Evolutionary conservation across 2,329 filamentous ascomycete species (phyloP).

Genomic region (Fusarium gaditjirri): DNA sequence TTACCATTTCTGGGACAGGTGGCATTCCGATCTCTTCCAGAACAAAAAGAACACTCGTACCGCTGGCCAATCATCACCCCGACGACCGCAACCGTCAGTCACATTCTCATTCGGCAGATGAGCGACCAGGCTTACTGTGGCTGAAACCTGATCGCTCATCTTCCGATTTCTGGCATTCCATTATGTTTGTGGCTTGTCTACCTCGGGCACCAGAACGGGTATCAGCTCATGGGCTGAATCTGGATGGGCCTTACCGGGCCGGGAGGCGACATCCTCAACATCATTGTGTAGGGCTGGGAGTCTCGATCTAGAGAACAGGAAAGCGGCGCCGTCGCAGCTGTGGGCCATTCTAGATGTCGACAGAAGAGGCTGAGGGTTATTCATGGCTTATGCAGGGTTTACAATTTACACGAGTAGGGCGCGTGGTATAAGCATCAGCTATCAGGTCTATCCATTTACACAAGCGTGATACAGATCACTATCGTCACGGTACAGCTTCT

Average conservation of each 20-base stretch:
- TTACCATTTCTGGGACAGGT: not conserved
- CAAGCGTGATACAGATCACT: fast-evolving
- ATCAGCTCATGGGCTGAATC: not conserved
- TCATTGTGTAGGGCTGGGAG: too few relatives aligned
- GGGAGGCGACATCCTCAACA: not conserved
- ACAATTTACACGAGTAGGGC: too few relatives aligned
- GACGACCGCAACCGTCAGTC: constrained; percentile 5
- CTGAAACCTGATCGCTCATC: constrained; percentile 6
- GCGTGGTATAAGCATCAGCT: too few relatives aligned
- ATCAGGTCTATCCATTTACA: too few relatives aligned
- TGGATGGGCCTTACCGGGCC: not conserved
- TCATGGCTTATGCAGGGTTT: not conserved
- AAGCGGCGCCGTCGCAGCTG: fast-evolving
- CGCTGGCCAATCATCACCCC: not conserved
- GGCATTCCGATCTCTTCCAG: not conserved
- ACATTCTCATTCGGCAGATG: not conserved
- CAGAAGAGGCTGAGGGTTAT: fast-evolving
- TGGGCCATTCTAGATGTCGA: not conserved
- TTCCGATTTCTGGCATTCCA: constrained; percentile 3
- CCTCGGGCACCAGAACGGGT: not conserved
- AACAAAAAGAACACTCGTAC: not conserved
- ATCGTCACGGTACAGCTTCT: fast-evolving
- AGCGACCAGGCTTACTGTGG: not conserved
- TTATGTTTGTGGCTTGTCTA: not conserved
- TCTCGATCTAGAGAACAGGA: not conserved